A percentile compares a stretch with the other conserved stretches of the same genome.
These are phyloP conservation scores for Zelopaecilomyces penicillatus DNA, from an alignment of 2,329 filamentous ascomycete species.

Conservation along the genomic window DNA sequence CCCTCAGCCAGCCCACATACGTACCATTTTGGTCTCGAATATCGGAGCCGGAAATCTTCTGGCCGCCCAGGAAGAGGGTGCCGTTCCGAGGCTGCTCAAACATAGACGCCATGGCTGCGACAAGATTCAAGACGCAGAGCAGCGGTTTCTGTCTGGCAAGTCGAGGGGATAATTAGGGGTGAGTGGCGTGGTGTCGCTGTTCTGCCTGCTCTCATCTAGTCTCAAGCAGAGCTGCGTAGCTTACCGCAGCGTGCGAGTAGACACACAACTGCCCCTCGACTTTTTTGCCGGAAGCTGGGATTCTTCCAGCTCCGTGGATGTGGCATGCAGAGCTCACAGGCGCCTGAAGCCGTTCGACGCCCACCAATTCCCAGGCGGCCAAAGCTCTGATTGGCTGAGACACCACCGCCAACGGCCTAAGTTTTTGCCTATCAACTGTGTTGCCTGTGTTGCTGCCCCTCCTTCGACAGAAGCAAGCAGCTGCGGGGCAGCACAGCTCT, in stretches of 20 bases:
- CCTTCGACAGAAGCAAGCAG: constrained; percentile 7
- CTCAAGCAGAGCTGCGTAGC: constrained; percentile 10
- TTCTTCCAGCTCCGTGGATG: constrained; percentile 19
- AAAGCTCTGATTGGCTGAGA: constrained; percentile 12
- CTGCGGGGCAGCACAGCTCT: constrained; percentile 11
- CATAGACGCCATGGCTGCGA: constrained; percentile 71
- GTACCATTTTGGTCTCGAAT: constrained; percentile 94
- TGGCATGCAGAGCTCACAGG: constrained; percentile 1
- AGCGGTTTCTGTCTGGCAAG: constrained; percentile 3
- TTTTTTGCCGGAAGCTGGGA: constrained; percentile 20
- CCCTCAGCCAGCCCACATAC: constrained; percentile 10
- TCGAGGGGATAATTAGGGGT: not conserved
- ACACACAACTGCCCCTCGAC: constrained; percentile 15
- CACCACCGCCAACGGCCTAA: constrained; percentile 6
- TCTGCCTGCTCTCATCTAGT: not conserved
- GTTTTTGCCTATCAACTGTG: constrained; percentile 8
- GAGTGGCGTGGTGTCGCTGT: constrained; percentile 4
- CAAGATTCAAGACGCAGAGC: constrained; percentile 10
- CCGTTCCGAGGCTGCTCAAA: constrained; percentile 94
- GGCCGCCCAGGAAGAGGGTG: constrained; percentile 91
- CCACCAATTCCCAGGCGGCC: not conserved
- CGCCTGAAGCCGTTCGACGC: not conserved
- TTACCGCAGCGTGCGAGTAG: constrained; percentile 2
- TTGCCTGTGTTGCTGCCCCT: constrained; percentile 8
- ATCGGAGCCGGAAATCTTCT: constrained; percentile 94